Base-by-base conservation (phyloP, 306 rosid species). In the Psophocarpus tetragonolobus region DNA sequence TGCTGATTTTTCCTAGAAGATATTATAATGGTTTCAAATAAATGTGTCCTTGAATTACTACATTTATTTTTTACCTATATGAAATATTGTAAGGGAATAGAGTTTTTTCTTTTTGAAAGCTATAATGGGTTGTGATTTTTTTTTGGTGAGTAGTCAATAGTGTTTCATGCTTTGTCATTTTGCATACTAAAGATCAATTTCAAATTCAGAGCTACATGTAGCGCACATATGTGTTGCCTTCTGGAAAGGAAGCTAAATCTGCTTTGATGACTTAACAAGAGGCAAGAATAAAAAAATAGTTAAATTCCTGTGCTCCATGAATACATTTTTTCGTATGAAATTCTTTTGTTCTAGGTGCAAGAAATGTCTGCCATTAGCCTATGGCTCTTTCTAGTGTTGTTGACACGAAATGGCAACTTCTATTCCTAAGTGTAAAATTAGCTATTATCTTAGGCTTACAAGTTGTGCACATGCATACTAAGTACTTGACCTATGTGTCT, bases 401-500 rank as follows among this genome's bases (percentile, higher is more conserved):
- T 76, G 71, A 41, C 42, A 26, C 23, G 77, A 45, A 39, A 63
- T 54, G 72, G 57, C 44, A 57, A 35, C 62, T 73, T 72, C 20
- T 67, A 6, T 74, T 63, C 79, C 33, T 41, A 39, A 36, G 57
- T 57, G 36, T 51, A 74, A 73, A 32, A 57, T 45, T 70, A 71
- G 26, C 67, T 17, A 56, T 62, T 76, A 23, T 65, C 36, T 54
- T 69, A 38, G 54, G 62, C 33, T 65, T 48, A 27, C 58, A 60
- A 29, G 75, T 60, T 48, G n/a, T 42, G 20, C 42, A 4, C 62
- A 8, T 36, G 35, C 18, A 6, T 69, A 3, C n/a, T 48, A 51
- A 65, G 60, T 54, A 56, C 74, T 70, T 74, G 33, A 82, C 42
- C 51, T 73, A 30, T 82, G 44, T n/a, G 60, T 17, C 67, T 71